Base-by-base conservation (phyloP, 2,329 filamentous ascomycete species). In the Ascochyta rabiei region DNA sequence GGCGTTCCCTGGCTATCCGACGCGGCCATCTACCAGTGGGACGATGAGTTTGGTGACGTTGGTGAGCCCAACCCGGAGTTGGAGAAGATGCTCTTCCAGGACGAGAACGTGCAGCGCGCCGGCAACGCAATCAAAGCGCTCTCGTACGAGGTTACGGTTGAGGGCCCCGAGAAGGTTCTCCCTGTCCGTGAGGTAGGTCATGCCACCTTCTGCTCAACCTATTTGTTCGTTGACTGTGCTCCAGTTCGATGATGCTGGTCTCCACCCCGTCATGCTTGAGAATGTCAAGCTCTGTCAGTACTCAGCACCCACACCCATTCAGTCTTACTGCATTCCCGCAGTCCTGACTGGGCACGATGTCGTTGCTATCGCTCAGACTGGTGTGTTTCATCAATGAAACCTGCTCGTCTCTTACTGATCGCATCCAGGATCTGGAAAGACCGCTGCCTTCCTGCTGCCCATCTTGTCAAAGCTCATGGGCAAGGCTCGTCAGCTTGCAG, bases 401-500 rank as follows among this genome's bases (percentile, higher is more conserved):
- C 18, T 2, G 15, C 21, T 37, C 16, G 1, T 30, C 21, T 23
- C 40, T 34, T 40, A 40, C 53, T 59, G 30, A 62, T 40, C 51
- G 1, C 16, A 2, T n/a, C 8, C 18, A 97, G 93, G 95, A 18
- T 98, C 93, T 23, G 95, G 95, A 47, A 99, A 99, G 81, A 99
- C 95, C 0, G 93, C 90, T 0, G 93, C 95, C 0, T 99, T 95
- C 70, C 77, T 99, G 4, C 86, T 97, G 50, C 95, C 95, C 0
- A 90, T 96, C 56, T 70, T 98, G 46, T 96, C 92, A 56, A 89
- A 90, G 73, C 79, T 99, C 19, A 97, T 98, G 91, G 95, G 95
- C 23, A 98, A 98, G 78, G 91, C 90, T 6, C 95, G 92, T 78
- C 93, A 92, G 76, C 79, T 97, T 6, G 88, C 88, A 1, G 93